Evolutionary conservation across 305 asterid genomes (phyloP).

Genomic region (Fraxinus sp.): DNA sequence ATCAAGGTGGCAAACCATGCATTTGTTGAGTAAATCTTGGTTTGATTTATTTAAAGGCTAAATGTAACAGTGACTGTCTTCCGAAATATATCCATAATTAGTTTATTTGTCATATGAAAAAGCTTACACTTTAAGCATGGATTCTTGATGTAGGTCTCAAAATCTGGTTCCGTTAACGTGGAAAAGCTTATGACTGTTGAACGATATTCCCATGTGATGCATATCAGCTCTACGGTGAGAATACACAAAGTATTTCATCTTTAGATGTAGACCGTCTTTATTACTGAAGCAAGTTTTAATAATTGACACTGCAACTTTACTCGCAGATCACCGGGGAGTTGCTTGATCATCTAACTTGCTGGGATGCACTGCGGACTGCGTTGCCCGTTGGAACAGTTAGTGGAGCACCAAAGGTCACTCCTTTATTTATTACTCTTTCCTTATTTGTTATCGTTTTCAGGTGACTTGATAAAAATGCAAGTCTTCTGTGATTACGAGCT

Average conservation of each 20-base stretch:
- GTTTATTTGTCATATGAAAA: background rate
- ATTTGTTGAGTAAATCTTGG: background rate
- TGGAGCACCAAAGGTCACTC: slow-evolving; percentile 83
- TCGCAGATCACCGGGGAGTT: slow-evolving; percentile 81
- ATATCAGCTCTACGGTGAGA: slow-evolving; percentile 92
- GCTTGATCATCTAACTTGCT: slow-evolving; percentile 71
- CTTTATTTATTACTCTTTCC: background rate
- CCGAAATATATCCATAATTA: background rate
- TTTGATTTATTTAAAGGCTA: background rate
- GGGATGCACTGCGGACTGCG: slow-evolving; percentile 92
- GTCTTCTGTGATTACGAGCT: background rate
- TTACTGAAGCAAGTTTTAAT: background rate
- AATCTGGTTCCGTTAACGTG: slow-evolving; percentile 75
- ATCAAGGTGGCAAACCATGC: background rate
- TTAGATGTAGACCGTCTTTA: background rate
- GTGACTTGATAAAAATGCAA: background rate
- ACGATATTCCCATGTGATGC: slow-evolving; percentile 90
- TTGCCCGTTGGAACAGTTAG: slow-evolving; percentile 91
- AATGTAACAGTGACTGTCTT: background rate
- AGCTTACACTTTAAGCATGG: background rate
- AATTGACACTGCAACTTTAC: background rate
- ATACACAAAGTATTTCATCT: slow-evolving; percentile 4
- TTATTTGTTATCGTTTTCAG: background rate
- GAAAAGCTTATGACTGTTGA: slow-evolving; percentile 79
- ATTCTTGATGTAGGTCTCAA: slow-evolving; percentile 61